Evolutionary conservation across 208 protist genomes (phyloP).

Genomic region (Leishmania martiniquensis): DNA sequence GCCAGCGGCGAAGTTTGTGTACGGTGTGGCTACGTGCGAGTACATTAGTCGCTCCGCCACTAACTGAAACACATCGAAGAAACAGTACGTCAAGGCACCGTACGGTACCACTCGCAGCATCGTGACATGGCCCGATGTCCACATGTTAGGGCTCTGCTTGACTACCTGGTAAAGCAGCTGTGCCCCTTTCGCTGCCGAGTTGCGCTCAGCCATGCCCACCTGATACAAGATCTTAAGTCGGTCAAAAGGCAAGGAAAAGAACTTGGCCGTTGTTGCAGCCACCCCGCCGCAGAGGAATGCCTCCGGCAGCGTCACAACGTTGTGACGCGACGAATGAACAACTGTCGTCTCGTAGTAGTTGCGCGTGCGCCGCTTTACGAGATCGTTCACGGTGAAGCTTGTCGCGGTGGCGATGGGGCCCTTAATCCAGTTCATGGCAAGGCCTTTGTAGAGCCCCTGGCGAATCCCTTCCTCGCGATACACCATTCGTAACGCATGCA

Average conservation of each 20-base stretch:
- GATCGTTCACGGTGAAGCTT: conserved; percentile 93
- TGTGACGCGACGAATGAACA: conserved; percentile 38
- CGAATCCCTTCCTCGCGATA: conserved; percentile 79
- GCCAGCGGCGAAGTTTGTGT: conserved; percentile 84
- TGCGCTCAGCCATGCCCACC: conserved; percentile 64
- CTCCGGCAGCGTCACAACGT: conserved; percentile 71
- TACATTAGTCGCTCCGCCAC: conserved; percentile 69
- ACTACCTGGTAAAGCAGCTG: conserved; percentile 56
- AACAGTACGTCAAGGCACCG: conserved; percentile 91
- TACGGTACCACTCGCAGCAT: conserved; percentile 95
- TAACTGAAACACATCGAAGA: conserved; percentile 92
- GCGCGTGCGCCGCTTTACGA: conserved; percentile 76
- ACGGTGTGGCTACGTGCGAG: conserved; percentile 69
- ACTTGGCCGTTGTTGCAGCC: conserved; percentile 90
- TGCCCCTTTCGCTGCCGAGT: conserved; percentile 32
- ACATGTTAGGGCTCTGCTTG: conserved; percentile 76
- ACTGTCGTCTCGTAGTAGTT: conserved; percentile 73
- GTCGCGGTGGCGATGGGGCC: conserved; percentile 90
- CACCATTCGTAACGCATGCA: conserved; percentile 62
- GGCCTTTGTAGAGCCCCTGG: conserved; percentile 89
- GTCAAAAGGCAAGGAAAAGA: conserved; percentile 92
- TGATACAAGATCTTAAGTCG: conserved; percentile 95
- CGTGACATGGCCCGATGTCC: conserved; percentile 89
- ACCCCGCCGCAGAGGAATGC: conserved; percentile 90
- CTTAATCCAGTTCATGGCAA: conserved; percentile 96